Base-by-base conservation (phyloP, 1,139 yeast genomes). In the Kodamaea anthophila region DNA sequence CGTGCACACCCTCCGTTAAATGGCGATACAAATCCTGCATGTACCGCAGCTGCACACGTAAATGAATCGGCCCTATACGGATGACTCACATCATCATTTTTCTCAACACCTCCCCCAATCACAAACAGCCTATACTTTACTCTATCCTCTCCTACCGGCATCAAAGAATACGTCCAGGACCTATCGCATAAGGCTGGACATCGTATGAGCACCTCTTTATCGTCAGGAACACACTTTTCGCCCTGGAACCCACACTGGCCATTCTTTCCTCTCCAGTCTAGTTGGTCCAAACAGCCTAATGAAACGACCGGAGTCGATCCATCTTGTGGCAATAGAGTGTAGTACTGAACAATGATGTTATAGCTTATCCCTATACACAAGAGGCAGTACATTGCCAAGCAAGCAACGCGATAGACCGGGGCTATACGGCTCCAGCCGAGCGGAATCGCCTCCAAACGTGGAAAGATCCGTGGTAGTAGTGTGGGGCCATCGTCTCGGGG, bases 121-220 rank as follows among this genome's bases (percentile, higher is more conserved):
- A 77, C 74, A 46, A 66, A 84, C 2, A 86, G 83, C 31, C 78
- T 55, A 46, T 88, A 83, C 43, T 84, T 82, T 21, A 83, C 62
- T 39, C 74, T 56, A 33, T 74, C 63, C 35, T 66, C 69, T 0
- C 96, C 96, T 0, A 86, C 84, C 0, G 91, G 78, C 5, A 78
- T 61, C n/a, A 79, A 73, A 1, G 91, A 75, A 51, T 77, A 87
- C 0, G 86, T 73, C 77, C 84, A 76, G 19, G 75, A 83, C 26
- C 82, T 60, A 41, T 78, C 85, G 55, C 97, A 88, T 22, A 87
- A 62, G 0, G 96, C 94, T 0, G 96, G 96, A 53, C 97, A 88
- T 42, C 87, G 65, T 45, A 88, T 69, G 8, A 70, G 53, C 13
- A 80, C 63, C 24, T 77, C 79, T 21, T 65, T 47, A 2, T 47